Base-by-base conservation (phyloP, 306 rosid species). In the Medicago arabica region DNA sequence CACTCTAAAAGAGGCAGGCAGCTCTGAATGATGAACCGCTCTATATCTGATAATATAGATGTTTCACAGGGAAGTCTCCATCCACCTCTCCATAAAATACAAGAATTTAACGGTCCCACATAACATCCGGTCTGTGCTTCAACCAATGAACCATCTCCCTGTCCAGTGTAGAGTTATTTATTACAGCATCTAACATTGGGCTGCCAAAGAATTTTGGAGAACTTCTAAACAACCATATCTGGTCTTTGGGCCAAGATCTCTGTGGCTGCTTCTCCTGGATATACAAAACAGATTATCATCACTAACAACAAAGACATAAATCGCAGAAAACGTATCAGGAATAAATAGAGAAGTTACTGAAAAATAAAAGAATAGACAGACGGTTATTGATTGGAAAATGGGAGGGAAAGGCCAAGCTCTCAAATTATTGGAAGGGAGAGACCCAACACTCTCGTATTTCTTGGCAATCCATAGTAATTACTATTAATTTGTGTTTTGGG, bases 91-190 rank as follows among this genome's bases (percentile, higher is more conserved):
- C 76, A 47, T 78, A 43, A 60, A 86, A 83, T 57, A 83, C 87
- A 78, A 90, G 80, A 84, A 53, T 36, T 89, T 83, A 96, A 61
- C 87, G 90, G 79, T 90, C 99, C 98, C 93, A 90, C 86, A 81
- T 76, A 51, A 90, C 97, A 71, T 89, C 86, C 43, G 87, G 86
- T 86, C 99, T 90, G 80, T 90, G 96, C 85, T 83, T 96, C 83
- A 96, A 82, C 99, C 99, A 96, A 23, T 90, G 98, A 84, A 92
- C 89, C 99, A 96, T 78, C 65, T 96, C 99, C 84, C 75, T 77
- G 88, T 96, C 99, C 85, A 92, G 72, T 19, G 87, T 60, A 71
- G 90, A 57, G 66, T 84, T 86, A 76, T 76, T 82, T 69, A 89
- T 74, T 39, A 89, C 93, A 13, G 94, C 83, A 43, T 96, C 99